phyloP scores from a whole-genome alignment of 495 filamentous ascomycete species.

The Letharia lupina region DNA sequence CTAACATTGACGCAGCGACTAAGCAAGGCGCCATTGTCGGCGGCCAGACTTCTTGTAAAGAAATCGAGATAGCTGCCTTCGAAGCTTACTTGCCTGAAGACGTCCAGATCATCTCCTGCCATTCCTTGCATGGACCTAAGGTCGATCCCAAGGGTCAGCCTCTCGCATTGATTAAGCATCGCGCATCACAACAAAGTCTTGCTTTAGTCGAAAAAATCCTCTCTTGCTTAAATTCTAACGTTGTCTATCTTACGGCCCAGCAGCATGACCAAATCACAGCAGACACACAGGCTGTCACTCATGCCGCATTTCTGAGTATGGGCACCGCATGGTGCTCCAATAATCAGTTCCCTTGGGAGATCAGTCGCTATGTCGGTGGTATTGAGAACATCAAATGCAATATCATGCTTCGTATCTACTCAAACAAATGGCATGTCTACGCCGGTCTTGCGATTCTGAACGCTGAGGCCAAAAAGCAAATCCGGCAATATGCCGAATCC shows the following conservation, averaged over 20 bases:
- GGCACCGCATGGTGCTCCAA: constrained; percentile 93
- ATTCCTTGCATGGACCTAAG: constrained; percentile 90
- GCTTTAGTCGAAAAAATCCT: constrained; percentile 71
- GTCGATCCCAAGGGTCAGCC: constrained; percentile 84
- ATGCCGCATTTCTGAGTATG: constrained; percentile 95
- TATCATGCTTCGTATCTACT: constrained; percentile 91
- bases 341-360: constrained; percentile 91
- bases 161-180: constrained; percentile 84
- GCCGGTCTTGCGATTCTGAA: constrained; percentile 95
- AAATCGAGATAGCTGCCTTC: constrained; percentile 89
- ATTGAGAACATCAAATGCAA: constrained; percentile 99
- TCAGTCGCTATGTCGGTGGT: constrained; percentile 82
- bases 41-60: constrained; percentile 97
- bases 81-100: constrained; percentile 79
- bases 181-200: constrained; percentile 68
- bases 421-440: constrained; percentile 99
- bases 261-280: constrained; percentile 95
- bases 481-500: constrained; percentile 82
- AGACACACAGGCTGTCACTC: constrained; percentile 95
- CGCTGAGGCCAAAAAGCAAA: constrained; percentile 81
- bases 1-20: constrained; percentile 54
- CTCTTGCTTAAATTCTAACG: constrained; percentile 69
- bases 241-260: constrained; percentile 75
- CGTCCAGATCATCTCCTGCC: constrained; percentile 90
- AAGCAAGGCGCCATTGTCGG: constrained; percentile 90